Conservation (phyloP, 192 early-diverging fungal species). For the Entophlyctis luteolus region DNA sequence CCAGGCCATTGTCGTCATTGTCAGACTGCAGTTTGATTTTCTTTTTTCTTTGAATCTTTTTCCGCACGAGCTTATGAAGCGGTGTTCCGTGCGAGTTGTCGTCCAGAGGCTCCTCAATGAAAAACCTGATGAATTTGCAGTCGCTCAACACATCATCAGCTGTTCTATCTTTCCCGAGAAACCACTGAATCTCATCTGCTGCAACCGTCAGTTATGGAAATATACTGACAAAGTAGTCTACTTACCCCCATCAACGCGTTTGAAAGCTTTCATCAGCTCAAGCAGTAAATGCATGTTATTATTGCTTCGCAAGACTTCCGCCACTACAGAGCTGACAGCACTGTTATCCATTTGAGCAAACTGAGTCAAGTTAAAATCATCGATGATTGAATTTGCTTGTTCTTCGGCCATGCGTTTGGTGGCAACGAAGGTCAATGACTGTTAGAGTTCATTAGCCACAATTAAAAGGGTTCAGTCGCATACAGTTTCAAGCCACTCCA, state of each 20-base stretch:
- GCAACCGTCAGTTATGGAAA: too few relatives aligned
- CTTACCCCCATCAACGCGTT: constrained; percentile 28
- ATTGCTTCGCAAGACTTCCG: constrained; percentile 27
- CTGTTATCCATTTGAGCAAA: constrained; percentile 24
- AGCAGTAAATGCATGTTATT: constrained; percentile 43
- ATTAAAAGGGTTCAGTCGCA: too few relatives aligned
- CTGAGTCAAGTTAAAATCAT: constrained; percentile 37
- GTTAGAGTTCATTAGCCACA: too few relatives aligned
- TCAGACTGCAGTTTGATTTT: constrained; percentile 2
- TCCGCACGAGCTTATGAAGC: background rate
- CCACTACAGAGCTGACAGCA: constrained; percentile 10
- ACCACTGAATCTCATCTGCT: constrained; percentile 34
- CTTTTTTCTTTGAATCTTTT: background rate
- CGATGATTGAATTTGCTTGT: constrained; percentile 29
- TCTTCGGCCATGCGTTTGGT: constrained; percentile 32
- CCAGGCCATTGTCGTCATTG: constrained; percentile 20
- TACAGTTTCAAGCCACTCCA: constrained; percentile 40
- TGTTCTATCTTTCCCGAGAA: constrained; percentile 11
- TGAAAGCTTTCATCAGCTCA: constrained; percentile 33
- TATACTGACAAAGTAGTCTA: too few relatives aligned
- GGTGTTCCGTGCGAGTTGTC: background rate
- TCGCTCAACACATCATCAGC: constrained; percentile 35
- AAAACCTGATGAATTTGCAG: constrained; percentile 34
- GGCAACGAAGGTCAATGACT: constrained; percentile 42
- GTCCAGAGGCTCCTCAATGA: constrained; percentile 23